These are phyloP conservation scores for Mycena pura DNA, from an alignment of 768 basidiomycete genomes.

Conservation along the genomic window DNA sequence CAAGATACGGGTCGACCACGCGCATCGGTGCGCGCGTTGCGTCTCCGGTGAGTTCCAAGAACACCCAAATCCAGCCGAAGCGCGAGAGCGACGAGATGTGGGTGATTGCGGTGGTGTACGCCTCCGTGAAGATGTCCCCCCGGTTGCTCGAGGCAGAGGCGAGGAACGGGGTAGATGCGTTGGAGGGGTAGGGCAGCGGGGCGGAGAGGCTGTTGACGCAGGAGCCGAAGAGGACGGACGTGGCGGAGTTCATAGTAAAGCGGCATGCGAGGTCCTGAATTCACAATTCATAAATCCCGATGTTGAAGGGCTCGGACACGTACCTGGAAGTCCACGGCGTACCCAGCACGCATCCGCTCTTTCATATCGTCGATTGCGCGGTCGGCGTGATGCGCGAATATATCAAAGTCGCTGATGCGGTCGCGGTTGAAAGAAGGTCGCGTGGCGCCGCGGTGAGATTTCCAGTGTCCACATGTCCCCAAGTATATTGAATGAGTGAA, in stretches of 20 bases:
- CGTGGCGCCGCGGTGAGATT: constrained; percentile 70
- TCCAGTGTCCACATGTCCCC: constrained; percentile 78
- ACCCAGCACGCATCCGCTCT: constrained; percentile 50
- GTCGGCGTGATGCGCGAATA: constrained; percentile 61
- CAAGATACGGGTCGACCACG: constrained; percentile 57
- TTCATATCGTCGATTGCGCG: constrained; percentile 52
- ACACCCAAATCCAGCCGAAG: constrained; percentile 54
- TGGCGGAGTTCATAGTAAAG: constrained; percentile 66
- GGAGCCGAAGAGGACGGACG: constrained; percentile 62
- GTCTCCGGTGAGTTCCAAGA: constrained; percentile 60
- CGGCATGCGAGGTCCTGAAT: constrained; percentile 57
- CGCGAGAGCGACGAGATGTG: constrained; percentile 38
- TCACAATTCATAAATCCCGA: too few species aligned
- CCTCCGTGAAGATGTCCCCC: constrained; percentile 15
- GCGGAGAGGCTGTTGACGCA: constrained; percentile 54
- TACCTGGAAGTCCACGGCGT: constrained; percentile 68
- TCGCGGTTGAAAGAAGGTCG: constrained; percentile 75
- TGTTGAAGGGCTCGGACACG: background rate
- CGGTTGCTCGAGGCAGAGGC: background rate
- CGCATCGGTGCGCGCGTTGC: constrained; percentile 50
- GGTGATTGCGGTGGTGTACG: background rate
- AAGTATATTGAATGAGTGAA: background rate
- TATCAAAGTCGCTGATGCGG: constrained; percentile 66
- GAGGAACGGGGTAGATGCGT: constrained; percentile 26
- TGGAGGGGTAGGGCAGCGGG: constrained; percentile 54